A percentile compares a stretch with the other conserved stretches of the same genome.
phyloP scores from a whole-genome alignment of 129 eudicot species.

The Centrapalus pauciflorus region DNA sequence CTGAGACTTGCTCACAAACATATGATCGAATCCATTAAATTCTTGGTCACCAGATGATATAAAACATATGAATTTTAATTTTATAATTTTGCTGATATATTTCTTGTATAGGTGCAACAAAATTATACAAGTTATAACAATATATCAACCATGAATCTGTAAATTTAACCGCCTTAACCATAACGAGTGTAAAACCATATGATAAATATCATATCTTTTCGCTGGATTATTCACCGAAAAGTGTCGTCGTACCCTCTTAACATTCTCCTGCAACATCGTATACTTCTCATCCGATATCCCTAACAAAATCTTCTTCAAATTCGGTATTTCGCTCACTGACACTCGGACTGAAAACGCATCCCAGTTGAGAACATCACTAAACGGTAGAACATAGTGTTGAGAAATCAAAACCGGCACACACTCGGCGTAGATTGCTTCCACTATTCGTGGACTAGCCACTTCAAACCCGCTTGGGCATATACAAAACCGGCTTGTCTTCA shows the following conservation, averaged over 20 bases:
- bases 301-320: slow-evolving; percentile 48
- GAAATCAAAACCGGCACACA: slow-evolving; percentile 83
- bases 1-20: not conserved
- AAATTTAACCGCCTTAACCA: slow-evolving; percentile 80
- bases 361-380: slow-evolving; percentile 82
- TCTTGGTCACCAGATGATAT: not conserved
- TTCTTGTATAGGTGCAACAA: slow-evolving; percentile 11
- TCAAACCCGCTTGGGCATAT: slow-evolving; percentile 89
- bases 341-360: slow-evolving; percentile 53
- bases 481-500: slow-evolving; percentile 70
- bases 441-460: slow-evolving; percentile 76
- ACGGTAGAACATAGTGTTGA: slow-evolving; percentile 52
- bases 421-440: slow-evolving; percentile 70
- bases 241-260: slow-evolving; percentile 61
- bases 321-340: slow-evolving; percentile 52
- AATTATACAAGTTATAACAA: slow-evolving; percentile 4
- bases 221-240: slow-evolving; percentile 71
- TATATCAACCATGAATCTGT: slow-evolving; percentile 34
- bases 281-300: slow-evolving; percentile 45
- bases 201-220: slow-evolving; percentile 72
- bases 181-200: slow-evolving; percentile 72
- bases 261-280: slow-evolving; percentile 35
- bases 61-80: not conserved
- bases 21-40: slow-evolving; percentile 4
- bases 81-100: not conserved